Evolutionary conservation across 164 flowering plant species (phyloP).

Genomic region (Buxus sempervirens): DNA sequence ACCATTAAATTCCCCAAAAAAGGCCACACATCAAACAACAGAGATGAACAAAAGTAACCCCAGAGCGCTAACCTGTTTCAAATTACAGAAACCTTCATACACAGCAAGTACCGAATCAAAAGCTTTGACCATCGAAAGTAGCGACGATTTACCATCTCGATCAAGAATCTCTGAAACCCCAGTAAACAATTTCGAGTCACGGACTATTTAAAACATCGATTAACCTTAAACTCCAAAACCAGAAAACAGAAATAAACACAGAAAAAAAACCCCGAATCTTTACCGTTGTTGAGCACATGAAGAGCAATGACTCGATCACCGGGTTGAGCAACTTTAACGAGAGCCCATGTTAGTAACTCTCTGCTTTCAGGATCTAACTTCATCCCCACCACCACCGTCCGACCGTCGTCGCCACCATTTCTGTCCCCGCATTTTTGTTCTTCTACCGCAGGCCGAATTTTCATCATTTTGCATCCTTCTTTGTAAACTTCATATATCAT

Average conservation of each 20-base stretch:
- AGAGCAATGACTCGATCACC: slow-evolving; percentile 83
- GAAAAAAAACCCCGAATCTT: background rate
- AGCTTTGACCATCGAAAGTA: slow-evolving; percentile 69
- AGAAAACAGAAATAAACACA: background rate
- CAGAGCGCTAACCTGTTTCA: slow-evolving; percentile 68
- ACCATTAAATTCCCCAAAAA: no score
- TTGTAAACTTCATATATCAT: background rate
- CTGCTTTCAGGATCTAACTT: slow-evolving; percentile 68
- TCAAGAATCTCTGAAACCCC: slow-evolving; percentile 16
- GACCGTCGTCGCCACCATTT: slow-evolving; percentile 21
- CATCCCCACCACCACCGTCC: slow-evolving; percentile 82
- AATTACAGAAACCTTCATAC: slow-evolving; percentile 94
- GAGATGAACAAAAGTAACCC: no score
- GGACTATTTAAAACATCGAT: background rate
- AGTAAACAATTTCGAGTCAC: background rate
- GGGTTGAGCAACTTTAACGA: slow-evolving; percentile 76
- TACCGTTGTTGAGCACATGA: slow-evolving; percentile 71
- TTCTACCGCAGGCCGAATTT: slow-evolving; percentile 8
- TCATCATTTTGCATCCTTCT: background rate
- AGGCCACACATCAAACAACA: no score
- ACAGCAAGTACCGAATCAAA: slow-evolving; percentile 88
- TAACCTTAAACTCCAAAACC: background rate
- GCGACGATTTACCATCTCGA: slow-evolving; percentile 57
- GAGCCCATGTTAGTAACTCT: slow-evolving; percentile 89
- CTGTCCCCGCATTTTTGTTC: background rate